These are phyloP conservation scores for Pythium aquatile DNA, from an alignment of 352 stramenopile species.

Conservation along the genomic window DNA sequence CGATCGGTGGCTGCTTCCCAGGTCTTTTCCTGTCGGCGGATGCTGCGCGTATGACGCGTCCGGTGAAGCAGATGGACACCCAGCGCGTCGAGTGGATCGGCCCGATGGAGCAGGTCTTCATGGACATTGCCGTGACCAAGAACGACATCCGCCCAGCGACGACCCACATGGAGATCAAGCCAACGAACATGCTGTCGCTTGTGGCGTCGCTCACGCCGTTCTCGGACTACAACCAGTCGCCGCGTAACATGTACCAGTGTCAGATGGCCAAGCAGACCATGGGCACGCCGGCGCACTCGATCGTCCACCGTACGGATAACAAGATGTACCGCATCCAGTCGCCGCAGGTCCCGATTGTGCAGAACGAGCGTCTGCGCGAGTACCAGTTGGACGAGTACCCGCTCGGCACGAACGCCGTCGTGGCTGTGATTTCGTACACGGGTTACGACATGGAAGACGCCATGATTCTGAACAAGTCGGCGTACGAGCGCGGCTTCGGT, in stretches of 20 bases:
- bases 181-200: constrained; percentile 99
- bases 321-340: constrained; percentile 99
- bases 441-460: constrained; percentile 98
- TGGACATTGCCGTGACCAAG: constrained; percentile 97
- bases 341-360: constrained; percentile 97
- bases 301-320: constrained; percentile 96
- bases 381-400: constrained; percentile 99
- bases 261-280: constrained; percentile 99
- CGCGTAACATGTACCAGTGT: constrained; percentile 99
- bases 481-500: constrained; percentile 97
- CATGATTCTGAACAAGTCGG: constrained; percentile 99
- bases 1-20: constrained; percentile 93
- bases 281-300: constrained; percentile 97
- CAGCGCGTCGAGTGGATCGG: constrained; percentile 96
- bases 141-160: constrained; percentile 95
- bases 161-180: constrained; percentile 98
- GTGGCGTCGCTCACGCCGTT: constrained; percentile 99
- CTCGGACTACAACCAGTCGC: constrained; percentile 99
- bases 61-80: constrained; percentile 90
- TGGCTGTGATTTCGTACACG: constrained; percentile 99
- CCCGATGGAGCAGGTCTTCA: constrained; percentile 97
- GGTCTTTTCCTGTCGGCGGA: constrained; percentile 98
- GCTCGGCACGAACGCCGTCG: constrained; percentile 98
- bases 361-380: constrained; percentile 94
- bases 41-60: constrained; percentile 92